Evolutionary conservation across 345 rosid genomes (phyloP).

Genomic region (Excoecaria agallocha): DNA sequence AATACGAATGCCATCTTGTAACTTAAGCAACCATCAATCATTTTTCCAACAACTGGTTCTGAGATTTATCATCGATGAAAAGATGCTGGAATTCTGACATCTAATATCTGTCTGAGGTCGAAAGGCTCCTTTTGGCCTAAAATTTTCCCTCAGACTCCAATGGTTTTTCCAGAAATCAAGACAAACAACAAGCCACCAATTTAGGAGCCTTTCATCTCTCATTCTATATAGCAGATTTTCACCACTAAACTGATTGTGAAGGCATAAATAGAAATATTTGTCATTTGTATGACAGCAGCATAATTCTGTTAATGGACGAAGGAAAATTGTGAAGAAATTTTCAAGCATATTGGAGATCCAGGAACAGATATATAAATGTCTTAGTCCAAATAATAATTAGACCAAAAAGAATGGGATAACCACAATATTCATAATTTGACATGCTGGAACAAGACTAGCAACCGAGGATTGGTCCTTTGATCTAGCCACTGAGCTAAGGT

Average conservation of each 20-base stretch:
- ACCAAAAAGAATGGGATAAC: not conserved
- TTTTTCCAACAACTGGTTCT: not conserved
- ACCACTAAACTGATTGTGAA: not conserved
- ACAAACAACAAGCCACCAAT: not conserved
- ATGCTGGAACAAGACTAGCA: constrained; percentile 32
- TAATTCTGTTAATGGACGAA: too few species aligned
- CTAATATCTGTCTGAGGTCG: not conserved
- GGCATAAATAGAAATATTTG: not conserved
- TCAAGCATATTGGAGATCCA: not conserved
- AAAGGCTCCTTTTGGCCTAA: not conserved
- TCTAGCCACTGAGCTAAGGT: constrained; percentile 42
- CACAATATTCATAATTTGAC: constrained; percentile 19
- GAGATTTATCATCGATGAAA: not conserved
- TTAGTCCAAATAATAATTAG: not conserved
- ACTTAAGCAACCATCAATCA: not conserved
- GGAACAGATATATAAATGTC: not conserved
- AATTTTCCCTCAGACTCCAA: not conserved
- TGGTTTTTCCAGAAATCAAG: not conserved
- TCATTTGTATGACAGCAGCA: not conserved
- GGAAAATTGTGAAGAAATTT: not conserved
- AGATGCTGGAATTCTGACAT: not conserved
- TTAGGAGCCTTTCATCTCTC: not conserved
- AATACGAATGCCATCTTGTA: not conserved
- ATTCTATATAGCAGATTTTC: constrained; percentile 1
- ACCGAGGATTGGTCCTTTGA: constrained; percentile 33